phyloP scores from a whole-genome alignment of 148 eudicot genomes.

The Cornus florida region DNA sequence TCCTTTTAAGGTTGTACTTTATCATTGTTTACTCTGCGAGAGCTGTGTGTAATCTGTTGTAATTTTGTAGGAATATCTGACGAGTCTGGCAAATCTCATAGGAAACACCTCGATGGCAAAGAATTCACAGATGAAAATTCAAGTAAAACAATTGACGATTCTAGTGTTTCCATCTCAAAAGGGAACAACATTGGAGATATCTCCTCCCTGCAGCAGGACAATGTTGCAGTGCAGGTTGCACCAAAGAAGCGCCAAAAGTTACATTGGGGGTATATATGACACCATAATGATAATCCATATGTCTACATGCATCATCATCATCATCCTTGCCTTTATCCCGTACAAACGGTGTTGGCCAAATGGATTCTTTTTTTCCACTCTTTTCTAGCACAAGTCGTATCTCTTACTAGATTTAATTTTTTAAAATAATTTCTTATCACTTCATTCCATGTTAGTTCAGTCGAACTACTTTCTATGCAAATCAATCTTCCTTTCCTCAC shows the following conservation, averaged over 20 bases:
- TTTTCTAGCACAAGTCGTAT: too few relatives aligned
- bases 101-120: slow-evolving; percentile 24
- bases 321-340: too few relatives aligned
- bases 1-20: not conserved
- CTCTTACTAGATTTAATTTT: too few relatives aligned
- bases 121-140: slow-evolving; percentile 23
- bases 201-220: slow-evolving; percentile 13
- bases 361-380: too few relatives aligned
- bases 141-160: slow-evolving; percentile 22
- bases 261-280: slow-evolving; percentile 59
- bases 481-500: too few relatives aligned
- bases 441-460: too few relatives aligned
- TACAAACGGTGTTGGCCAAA: too few relatives aligned
- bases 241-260: slow-evolving; percentile 55
- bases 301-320: not conserved
- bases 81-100: slow-evolving; percentile 16
- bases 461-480: too few relatives aligned
- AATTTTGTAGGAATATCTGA: slow-evolving; percentile 21
- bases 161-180: slow-evolving; percentile 16
- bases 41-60: not conserved
- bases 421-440: too few relatives aligned
- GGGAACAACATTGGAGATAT: slow-evolving; percentile 3
- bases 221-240: slow-evolving; percentile 11
- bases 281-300: not conserved
- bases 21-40: not conserved